Conservation (phyloP, 2,329 filamentous ascomycete species). For the Zymoseptoria ardabiliae region DNA sequence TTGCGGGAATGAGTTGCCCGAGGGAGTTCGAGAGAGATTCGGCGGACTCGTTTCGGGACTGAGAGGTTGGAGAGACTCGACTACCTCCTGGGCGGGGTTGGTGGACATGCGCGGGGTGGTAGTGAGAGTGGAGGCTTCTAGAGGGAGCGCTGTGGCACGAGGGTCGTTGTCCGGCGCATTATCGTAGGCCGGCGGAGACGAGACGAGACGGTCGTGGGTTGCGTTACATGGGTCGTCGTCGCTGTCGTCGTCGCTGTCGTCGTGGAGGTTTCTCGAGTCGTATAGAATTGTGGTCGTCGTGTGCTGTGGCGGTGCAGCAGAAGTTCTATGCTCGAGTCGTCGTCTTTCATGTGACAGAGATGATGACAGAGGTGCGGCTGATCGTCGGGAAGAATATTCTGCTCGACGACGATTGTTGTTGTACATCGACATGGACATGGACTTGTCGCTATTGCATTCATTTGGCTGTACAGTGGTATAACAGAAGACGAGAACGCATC, state of each 20-base stretch:
- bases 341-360: neutral
- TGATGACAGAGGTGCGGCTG: neutral
- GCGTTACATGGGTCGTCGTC: neutral
- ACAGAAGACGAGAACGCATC: neutral
- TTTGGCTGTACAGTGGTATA: neutral
- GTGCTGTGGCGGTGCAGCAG: neutral
- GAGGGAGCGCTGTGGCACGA: neutral
- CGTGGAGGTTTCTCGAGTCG: neutral
- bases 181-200: neutral
- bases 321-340: neutral
- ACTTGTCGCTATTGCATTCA: neutral
- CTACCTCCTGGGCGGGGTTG: neutral
- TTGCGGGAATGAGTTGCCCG: neutral
- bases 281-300: neutral
- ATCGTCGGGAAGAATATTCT: neutral
- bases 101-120: neutral
- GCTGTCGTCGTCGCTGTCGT: neutral
- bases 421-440: neutral
- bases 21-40: neutral
- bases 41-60: neutral
- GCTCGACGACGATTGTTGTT: neutral
- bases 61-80: neutral
- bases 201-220: neutral
- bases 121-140: neutral
- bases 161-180: neutral